Conservation (phyloP, 2,329 filamentous ascomycete species). For the Ophiocordyceps camponoti-rufipedis region DNA sequence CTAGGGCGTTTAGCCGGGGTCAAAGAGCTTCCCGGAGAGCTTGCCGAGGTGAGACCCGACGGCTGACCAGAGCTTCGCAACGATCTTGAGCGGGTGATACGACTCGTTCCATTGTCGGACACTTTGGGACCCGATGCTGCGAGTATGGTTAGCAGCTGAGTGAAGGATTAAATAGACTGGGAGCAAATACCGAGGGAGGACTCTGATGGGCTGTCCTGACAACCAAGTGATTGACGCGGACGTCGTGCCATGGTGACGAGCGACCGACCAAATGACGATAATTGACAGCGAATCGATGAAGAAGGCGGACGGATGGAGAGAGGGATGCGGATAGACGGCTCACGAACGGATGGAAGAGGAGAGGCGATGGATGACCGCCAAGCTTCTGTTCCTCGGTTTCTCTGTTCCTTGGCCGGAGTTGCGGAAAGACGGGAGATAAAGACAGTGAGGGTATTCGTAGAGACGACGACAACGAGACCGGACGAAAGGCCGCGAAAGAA, state of each 20-base stretch:
- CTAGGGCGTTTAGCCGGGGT: slow-evolving; percentile 5
- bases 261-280: neutral
- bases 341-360: too few species aligned
- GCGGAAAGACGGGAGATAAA: neutral
- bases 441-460: neutral
- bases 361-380: too few species aligned
- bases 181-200: neutral
- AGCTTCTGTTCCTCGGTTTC: too few species aligned
- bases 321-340: too few species aligned
- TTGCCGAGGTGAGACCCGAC: neutral
- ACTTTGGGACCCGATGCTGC: slow-evolving; percentile 5
- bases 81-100: slow-evolving; percentile 10
- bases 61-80: slow-evolving; percentile 4
- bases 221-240: neutral
- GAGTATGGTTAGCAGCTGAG: neutral
- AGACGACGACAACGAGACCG: neutral
- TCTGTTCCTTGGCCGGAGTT: too few species aligned
- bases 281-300: neutral
- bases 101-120: slow-evolving; percentile 5
- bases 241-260: neutral
- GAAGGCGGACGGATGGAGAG: neutral
- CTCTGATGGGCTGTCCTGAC: neutral
- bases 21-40: neutral
- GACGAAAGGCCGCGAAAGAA: neutral
- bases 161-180: neutral